Evolutionary conservation across 1,139 yeast genomes (phyloP).

Genomic region (Suhomyces maxii): DNA sequence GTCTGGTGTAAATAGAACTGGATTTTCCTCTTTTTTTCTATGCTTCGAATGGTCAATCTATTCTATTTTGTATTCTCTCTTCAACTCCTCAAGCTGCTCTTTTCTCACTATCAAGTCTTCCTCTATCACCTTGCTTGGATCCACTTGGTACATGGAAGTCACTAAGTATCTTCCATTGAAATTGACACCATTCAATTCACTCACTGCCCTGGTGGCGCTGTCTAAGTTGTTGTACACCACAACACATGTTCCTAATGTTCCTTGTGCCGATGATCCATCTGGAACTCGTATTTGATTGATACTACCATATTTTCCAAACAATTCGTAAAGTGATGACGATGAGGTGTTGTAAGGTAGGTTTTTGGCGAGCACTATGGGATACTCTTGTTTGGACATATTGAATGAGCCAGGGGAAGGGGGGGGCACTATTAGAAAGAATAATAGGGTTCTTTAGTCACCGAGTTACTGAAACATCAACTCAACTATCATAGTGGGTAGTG

Average conservation of each 20-base stretch:
- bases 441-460: no score
- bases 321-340: slow-evolving; percentile 48
- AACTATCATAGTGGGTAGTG: background rate
- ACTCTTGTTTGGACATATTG: slow-evolving; percentile 23
- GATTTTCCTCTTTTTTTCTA: background rate
- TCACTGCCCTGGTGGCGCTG: slow-evolving; percentile 52
- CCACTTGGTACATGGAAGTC: slow-evolving; percentile 48
- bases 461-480: no score
- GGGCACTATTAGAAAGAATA: no score
- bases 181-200: slow-evolving; percentile 60
- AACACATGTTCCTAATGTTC: slow-evolving; percentile 50
- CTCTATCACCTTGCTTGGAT: slow-evolving; percentile 26
- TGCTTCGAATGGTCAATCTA: background rate
- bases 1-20: background rate
- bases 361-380: slow-evolving; percentile 56
- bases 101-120: slow-evolving; percentile 24
- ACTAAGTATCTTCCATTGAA: slow-evolving; percentile 61
- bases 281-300: slow-evolving; percentile 58
- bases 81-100: slow-evolving; percentile 21
- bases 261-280: slow-evolving; percentile 19
- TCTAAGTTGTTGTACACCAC: slow-evolving; percentile 53
- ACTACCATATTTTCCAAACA: slow-evolving; percentile 59
- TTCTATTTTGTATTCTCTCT: slow-evolving; percentile 9
- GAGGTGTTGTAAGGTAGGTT: slow-evolving; percentile 58
- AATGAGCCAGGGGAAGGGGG: background rate